Conservation (phyloP, 306 rosid genomes). For the Fragaria nilgerrensis region DNA sequence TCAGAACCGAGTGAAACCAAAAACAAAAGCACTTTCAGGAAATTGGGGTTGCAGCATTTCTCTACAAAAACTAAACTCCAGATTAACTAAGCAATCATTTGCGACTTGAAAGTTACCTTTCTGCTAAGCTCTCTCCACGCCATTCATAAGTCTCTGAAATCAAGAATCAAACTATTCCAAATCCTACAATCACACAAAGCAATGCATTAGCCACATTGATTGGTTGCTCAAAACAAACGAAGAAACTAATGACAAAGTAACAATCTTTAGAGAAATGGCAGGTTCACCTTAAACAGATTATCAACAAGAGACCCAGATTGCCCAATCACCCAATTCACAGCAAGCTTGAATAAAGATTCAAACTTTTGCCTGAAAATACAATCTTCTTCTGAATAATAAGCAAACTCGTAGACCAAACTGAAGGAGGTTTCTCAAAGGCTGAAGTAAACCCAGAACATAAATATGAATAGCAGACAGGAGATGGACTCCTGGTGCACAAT, state of each 20-base stretch:
- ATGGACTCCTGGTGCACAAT: too few species aligned
- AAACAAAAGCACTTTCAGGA: neutral
- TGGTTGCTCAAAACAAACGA: neutral
- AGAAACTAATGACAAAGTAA: neutral
- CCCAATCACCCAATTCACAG: conserved; percentile 6
- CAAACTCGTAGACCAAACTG: neutral
- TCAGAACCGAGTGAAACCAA: neutral
- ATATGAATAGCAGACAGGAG: too few species aligned
- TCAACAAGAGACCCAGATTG: neutral
- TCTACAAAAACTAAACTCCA: neutral
- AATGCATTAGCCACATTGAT: conserved; percentile 5
- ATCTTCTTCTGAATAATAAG: neutral
- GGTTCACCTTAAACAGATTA: neutral
- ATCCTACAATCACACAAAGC: conserved; percentile 5
- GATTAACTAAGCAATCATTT: neutral
- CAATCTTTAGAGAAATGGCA: neutral
- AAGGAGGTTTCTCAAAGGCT: neutral
- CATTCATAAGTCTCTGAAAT: conserved; percentile 57
- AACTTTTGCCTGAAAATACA: neutral
- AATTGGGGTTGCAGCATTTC: neutral
- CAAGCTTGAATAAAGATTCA: neutral
- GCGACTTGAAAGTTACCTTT: conserved; percentile 37
- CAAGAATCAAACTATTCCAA: neutral
- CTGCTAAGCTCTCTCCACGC: conserved; percentile 74
- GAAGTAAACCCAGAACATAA: conserved; percentile 2